A percentile compares a stretch with the other conserved stretches of the same genome.
These are phyloP conservation scores for Monilinia aucupariae DNA, from an alignment of 2,329 filamentous ascomycete genomes.

Conservation along the genomic window DNA sequence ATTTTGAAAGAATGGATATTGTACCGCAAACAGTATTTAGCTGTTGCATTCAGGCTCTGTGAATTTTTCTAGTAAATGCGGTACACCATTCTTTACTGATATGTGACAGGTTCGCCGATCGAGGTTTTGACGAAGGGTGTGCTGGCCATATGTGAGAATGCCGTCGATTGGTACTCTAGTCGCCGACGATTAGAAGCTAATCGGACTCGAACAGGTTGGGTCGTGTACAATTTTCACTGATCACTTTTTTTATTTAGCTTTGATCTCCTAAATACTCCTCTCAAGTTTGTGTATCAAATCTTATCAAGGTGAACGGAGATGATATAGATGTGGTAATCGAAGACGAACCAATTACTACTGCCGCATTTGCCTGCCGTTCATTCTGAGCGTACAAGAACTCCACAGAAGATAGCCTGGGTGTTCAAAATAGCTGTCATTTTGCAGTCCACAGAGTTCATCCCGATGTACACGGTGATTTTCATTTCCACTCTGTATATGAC, in stretches of 20 bases:
- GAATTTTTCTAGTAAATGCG: not conserved
- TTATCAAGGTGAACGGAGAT: slow-evolving; percentile 57
- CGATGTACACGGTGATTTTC: slow-evolving; percentile 51
- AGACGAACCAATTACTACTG: slow-evolving; percentile 45
- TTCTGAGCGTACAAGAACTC: slow-evolving; percentile 34
- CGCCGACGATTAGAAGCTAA: slow-evolving; percentile 1
- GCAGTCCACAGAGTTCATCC: slow-evolving; percentile 50
- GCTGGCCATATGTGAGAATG: slow-evolving; percentile 50
- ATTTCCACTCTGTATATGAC: slow-evolving; percentile 52
- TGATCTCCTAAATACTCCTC: slow-evolving; percentile 59
- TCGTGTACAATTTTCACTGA: slow-evolving; percentile 37
- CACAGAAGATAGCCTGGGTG: not conserved
- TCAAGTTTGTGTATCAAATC: slow-evolving; percentile 55
- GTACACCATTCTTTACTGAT: not conserved
- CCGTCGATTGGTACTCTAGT: slow-evolving; percentile 9
- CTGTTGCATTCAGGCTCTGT: slow-evolving; percentile 27
- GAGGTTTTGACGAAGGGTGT: slow-evolving; percentile 49
- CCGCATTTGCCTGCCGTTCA: slow-evolving; percentile 44
- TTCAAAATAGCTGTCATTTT: not conserved
- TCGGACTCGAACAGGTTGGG: slow-evolving; percentile 36
- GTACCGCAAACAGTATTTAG: slow-evolving; percentile 31
- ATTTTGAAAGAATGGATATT: slow-evolving; percentile 26
- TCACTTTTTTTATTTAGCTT: slow-evolving; percentile 45
- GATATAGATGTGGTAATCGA: slow-evolving; percentile 61
- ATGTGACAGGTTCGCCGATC: slow-evolving; percentile 22